A percentile compares a stretch with the other conserved stretches of the same genome.
Evolutionary conservation across 2,329 filamentous ascomycete genomes (phyloP).

Genomic region (Aspergillus vadensis): DNA sequence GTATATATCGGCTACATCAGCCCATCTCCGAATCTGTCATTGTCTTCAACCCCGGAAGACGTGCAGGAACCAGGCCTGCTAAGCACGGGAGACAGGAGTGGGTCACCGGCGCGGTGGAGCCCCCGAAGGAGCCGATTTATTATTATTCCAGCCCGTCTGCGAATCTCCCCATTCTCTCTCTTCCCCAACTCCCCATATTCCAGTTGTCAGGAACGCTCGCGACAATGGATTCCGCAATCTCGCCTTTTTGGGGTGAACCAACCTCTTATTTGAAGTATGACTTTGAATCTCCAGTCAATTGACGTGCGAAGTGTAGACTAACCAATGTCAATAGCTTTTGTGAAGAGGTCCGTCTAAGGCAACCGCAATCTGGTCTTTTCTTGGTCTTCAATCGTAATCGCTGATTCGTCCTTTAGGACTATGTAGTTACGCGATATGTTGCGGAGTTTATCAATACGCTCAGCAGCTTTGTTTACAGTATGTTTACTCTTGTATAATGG

Average conservation of each 20-base stretch:
- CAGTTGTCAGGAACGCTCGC: neutral
- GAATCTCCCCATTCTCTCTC: neutral
- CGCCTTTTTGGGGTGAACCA: slow-evolving; percentile 31
- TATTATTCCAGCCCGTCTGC: neutral
- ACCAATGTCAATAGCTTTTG: slow-evolving; percentile 26
- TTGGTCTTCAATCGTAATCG: neutral
- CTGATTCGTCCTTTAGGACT: slow-evolving; percentile 29
- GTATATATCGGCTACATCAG: no score
- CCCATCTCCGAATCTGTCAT: no score
- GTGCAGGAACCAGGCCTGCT: no score
- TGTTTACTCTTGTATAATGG: neutral
- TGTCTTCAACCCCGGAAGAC: no score
- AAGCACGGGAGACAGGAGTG: no score
- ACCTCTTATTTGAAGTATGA: slow-evolving; percentile 35
- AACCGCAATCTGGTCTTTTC: neutral
- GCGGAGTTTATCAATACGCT: slow-evolving; percentile 52
- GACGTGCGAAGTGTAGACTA: neutral
- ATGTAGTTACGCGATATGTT: slow-evolving; percentile 47
- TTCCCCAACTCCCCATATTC: neutral
- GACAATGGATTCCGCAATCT: neutral
- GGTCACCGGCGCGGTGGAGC: neutral
- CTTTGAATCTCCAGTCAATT: neutral
- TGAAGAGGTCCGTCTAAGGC: slow-evolving; percentile 27
- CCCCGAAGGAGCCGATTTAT: no score
- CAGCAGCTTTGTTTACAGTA: slow-evolving; percentile 44